Evolutionary conservation across 106 monocot genomes (phyloP).

Genomic region (Phalaenopsis equestris): DNA sequence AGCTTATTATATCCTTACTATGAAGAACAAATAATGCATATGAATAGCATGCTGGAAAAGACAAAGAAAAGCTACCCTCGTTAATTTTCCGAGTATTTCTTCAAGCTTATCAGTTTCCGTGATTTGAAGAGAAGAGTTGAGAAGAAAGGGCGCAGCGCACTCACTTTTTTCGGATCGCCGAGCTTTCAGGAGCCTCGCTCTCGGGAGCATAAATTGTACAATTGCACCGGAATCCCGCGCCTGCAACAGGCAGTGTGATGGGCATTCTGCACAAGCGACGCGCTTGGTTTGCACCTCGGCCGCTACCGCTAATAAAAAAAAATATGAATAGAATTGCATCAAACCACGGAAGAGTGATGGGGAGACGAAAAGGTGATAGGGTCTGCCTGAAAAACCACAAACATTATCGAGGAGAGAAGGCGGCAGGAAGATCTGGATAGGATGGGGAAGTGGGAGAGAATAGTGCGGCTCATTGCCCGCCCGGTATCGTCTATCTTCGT

Average conservation of each 20-base stretch:
- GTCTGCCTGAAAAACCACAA: neutral
- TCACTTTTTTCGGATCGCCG: constrained; percentile 32
- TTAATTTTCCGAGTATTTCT: neutral
- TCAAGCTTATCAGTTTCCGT: neutral
- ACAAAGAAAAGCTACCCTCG: neutral
- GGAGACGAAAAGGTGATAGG: neutral
- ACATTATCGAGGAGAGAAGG: constrained; percentile 18
- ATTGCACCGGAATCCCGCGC: constrained; percentile 20
- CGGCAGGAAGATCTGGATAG: constrained; percentile 32
- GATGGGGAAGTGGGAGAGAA: constrained; percentile 47
- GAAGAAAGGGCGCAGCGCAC: neutral
- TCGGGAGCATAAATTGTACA: constrained; percentile 20
- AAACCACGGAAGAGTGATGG: neutral
- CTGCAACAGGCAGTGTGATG: neutral
- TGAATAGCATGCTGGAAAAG: neutral
- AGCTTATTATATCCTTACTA: neutral
- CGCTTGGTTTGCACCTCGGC: neutral
- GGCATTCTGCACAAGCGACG: constrained; percentile 2
- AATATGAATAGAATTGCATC: neutral
- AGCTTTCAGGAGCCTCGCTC: constrained; percentile 13
- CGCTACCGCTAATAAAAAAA: neutral
- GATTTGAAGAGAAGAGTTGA: neutral
- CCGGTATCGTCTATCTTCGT: neutral
- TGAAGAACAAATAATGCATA: neutral
- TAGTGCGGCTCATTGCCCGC: constrained; percentile 34